Evolutionary conservation across 208 protist species (phyloP).

Genomic region (Leishmania arabica): DNA sequence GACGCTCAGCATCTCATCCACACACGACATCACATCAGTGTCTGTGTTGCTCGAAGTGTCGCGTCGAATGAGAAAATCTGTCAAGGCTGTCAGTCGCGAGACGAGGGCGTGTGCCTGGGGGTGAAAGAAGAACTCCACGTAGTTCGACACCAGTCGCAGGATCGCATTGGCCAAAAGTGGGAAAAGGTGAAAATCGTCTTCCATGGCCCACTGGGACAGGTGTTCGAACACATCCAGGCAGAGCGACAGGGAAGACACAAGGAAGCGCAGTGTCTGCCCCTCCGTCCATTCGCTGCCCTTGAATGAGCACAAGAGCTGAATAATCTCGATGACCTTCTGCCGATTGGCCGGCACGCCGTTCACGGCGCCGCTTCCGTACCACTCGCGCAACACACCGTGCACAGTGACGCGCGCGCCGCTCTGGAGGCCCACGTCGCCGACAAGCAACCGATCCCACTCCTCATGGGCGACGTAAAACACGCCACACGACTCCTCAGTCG

Average conservation of each 20-base stretch:
- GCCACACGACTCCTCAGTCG: conserved; percentile 45
- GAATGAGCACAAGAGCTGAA: conserved; percentile 48
- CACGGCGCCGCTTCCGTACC: conserved; percentile 21
- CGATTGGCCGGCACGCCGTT: conserved; percentile 25
- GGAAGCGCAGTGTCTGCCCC: conserved; percentile 26
- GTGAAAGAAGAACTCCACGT: conserved; percentile 35
- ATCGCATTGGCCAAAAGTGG: conserved; percentile 40
- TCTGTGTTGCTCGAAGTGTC: conserved; percentile 44
- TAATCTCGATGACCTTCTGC: conserved; percentile 38
- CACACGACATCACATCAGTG: conserved; percentile 62
- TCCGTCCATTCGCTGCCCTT: conserved; percentile 34
- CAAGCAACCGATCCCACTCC: conserved; percentile 60
- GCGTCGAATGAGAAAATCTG: conserved; percentile 39
- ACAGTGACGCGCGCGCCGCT: conserved; percentile 14
- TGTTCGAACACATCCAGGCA: conserved; percentile 43
- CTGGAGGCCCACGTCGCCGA: conserved; percentile 21
- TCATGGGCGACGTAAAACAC: conserved; percentile 49
- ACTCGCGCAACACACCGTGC: conserved; percentile 31
- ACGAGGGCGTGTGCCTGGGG: conserved; percentile 23
- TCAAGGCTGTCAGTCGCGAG: conserved; percentile 28
- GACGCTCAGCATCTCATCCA: conserved; percentile 69
- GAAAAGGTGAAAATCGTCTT: conserved; percentile 33
- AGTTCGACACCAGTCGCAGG: conserved; percentile 47
- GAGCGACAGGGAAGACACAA: conserved; percentile 28
- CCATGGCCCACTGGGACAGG: conserved; percentile 12